Base-by-base conservation (phyloP, 495 filamentous ascomycete species). In the Daldinia bambusicola region DNA sequence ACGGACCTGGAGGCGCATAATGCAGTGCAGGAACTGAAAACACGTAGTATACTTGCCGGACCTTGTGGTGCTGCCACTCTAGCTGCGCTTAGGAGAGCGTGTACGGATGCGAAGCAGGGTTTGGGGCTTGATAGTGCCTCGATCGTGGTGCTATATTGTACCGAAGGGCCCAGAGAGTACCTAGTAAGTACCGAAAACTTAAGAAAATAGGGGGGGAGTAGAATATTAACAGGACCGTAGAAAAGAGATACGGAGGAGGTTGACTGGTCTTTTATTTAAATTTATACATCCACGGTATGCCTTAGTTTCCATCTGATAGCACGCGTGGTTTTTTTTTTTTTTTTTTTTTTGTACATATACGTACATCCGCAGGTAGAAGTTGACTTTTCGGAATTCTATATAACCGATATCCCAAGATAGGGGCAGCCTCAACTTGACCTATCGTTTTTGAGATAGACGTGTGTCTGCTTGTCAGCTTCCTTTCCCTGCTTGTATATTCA, bases 31-130 rank as follows among this genome's bases (percentile, higher is more conserved):
- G 81, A 86, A 70, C 79, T 92, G 0, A 75, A 80, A 8, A 56
- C 69, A 0, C 70, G 76, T 5, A 80, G 78, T 0, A 78, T 91
- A 10, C 37, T 66, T 20, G 82, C 83, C 38, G 89, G 89, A 0
- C 89, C 89, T 30, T 92, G 89, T 72, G 89, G 89, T 48, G 85
- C 84, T 43, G 88, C 87, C 13, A 79, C 86, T 2, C 63, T 91
- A 51, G 87, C 85, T 63, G 89, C 88, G n/a, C 69, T 92, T 43
- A 77, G 78, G 32, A 85, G 78, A 43, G 57, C 87, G 36, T 78
- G 75, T 63, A 56, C 70, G 20, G 75, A 78, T 16, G 68, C 76
- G 0, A 77, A 79, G 45, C 41, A 63, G 1, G 55, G 59, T 1
- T 59, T 80, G 5, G 61, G 76, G 2, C 74, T 89, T 4, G 75